Percentiles rank a stretch among this genome's conserved stretches.
phyloP scores from a whole-genome alignment of 2,329 filamentous ascomycete species.

The Talaromyces verruculosus region DNA sequence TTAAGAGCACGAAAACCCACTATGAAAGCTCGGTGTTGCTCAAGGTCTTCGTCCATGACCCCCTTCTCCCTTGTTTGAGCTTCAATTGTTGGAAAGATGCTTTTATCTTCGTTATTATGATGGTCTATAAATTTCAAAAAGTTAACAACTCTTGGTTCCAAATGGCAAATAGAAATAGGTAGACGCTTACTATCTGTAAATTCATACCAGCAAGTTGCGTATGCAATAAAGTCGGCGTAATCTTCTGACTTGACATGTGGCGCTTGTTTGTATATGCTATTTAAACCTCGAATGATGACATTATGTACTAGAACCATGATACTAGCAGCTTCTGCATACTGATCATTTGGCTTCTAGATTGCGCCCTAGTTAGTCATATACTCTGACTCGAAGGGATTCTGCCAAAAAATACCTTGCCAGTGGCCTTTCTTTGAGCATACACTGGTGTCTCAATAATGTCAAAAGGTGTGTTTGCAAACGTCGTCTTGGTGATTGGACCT shows the following conservation, averaged over 20 bases:
- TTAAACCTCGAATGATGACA: conserved; percentile 3
- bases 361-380: background rate
- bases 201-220: background rate
- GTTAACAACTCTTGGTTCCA: background rate
- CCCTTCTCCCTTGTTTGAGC: conserved; percentile 6
- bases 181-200: background rate
- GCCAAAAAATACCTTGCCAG: background rate
- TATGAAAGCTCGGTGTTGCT: conserved; percentile 3
- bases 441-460: background rate
- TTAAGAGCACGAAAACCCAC: background rate
- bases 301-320: conserved; percentile 6
- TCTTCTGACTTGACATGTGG: background rate
- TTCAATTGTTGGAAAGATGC: conserved; percentile 4
- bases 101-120: conserved; percentile 8
- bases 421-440: background rate
- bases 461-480: background rate
- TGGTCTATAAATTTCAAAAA: background rate
- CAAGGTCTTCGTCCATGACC: conserved; percentile 1
- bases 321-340: conserved; percentile 6
- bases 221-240: background rate
- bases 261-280: background rate
- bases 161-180: background rate
- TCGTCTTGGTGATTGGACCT: background rate
- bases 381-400: background rate
- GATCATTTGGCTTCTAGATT: background rate